Conservation (phyloP, 2,329 filamentous ascomycete genomes). For the Beauveria sp. region DNA sequence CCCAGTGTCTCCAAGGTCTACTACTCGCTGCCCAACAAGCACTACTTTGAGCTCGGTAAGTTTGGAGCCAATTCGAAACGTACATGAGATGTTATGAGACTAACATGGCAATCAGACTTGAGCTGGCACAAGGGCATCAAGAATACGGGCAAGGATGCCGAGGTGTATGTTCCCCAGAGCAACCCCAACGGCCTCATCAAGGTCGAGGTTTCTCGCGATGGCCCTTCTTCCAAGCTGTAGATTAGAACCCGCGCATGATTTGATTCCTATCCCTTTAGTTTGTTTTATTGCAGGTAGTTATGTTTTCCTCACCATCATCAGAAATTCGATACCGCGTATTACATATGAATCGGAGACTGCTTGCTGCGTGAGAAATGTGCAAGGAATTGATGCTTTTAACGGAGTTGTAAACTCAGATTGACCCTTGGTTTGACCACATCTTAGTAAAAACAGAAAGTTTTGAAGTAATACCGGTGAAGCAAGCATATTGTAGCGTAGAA, state of each 20-base stretch:
- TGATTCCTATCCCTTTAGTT: neutral
- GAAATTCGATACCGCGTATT: neutral
- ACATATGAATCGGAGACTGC: neutral
- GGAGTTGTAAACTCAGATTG: neutral
- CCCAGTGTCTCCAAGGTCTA: constrained; percentile 65
- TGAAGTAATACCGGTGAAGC: neutral
- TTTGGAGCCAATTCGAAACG: constrained; percentile 13
- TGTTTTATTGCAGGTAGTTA: neutral
- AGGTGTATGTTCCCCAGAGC: constrained; percentile 90
- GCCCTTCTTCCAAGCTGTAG: constrained; percentile 7
- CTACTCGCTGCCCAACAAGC: constrained; percentile 92
- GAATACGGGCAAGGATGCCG: constrained; percentile 92
- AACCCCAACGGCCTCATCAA: constrained; percentile 94
- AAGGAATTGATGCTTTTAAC: neutral
- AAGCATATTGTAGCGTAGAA: neutral
- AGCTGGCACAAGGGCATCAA: constrained; percentile 94
- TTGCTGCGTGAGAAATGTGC: neutral
- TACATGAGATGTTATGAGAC: neutral
- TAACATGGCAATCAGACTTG: constrained; percentile 53
- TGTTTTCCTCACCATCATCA: neutral
- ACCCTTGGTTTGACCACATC: neutral
- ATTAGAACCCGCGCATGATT: neutral
- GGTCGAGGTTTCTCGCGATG: constrained; percentile 66
- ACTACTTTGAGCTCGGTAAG: constrained; percentile 93
- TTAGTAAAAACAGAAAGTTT: neutral